Percentiles rank a stretch among this genome's conserved stretches.
phyloP scores from a whole-genome alignment of 2,329 filamentous ascomycete genomes.

The Aspergillus brasiliensis region DNA sequence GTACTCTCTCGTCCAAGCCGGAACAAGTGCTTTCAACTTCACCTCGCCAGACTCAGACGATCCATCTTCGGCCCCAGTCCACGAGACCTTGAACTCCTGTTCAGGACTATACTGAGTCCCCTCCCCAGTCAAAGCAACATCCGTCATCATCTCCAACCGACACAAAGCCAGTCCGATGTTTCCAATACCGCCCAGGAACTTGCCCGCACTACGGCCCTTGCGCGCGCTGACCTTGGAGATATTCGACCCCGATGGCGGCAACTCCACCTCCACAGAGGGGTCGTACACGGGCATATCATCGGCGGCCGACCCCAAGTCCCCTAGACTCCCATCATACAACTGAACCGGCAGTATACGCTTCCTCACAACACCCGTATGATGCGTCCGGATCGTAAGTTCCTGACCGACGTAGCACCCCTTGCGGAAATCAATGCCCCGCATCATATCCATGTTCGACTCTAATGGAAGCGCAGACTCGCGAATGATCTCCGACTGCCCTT shows the following conservation, averaged over 20 bases:
- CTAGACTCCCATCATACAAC: constrained; percentile 60
- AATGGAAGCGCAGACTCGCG: constrained; percentile 74
- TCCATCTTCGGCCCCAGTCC: constrained; percentile 49
- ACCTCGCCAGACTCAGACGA: constrained; percentile 47
- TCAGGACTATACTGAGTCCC: constrained; percentile 61
- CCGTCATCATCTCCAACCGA: constrained; percentile 87
- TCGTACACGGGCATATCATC: constrained; percentile 52
- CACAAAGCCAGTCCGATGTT: constrained; percentile 88
- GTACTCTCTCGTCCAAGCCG: constrained; percentile 67
- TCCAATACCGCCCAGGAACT: constrained; percentile 75
- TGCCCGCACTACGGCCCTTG: constrained; percentile 72
- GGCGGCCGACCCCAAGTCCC: constrained; percentile 46
- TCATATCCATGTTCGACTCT: constrained; percentile 86
- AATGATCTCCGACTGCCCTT: constrained; percentile 79
- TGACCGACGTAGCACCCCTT: constrained; percentile 98
- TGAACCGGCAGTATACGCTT: constrained; percentile 84
- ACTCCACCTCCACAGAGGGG: constrained; percentile 25
- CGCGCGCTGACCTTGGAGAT: constrained; percentile 55
- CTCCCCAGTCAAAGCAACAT: constrained; percentile 70
- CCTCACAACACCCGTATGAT: constrained; percentile 89
- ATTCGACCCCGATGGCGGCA: constrained; percentile 49
- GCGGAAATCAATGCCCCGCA: constrained; percentile 83
- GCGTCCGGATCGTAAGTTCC: constrained; percentile 92
- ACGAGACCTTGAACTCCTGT: constrained; percentile 64
- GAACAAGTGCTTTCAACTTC: constrained; percentile 78